phyloP scores from a whole-genome alignment of 208 protist species.

The Leishmania tarentolae region DNA sequence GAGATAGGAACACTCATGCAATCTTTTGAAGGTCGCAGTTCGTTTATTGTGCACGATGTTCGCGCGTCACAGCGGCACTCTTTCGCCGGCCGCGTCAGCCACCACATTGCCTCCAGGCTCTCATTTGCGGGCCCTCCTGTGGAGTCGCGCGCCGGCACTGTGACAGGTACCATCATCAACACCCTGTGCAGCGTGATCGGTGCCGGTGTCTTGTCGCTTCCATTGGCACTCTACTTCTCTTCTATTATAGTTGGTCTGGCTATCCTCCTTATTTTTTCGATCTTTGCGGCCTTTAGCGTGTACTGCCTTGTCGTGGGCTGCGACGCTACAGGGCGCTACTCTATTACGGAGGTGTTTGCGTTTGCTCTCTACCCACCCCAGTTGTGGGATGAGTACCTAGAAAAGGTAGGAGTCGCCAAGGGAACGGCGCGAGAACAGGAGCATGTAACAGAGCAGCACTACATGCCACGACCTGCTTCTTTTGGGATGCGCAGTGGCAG shows the following conservation, averaged over 20 bases:
- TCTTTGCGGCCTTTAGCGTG: slow-evolving; percentile 49
- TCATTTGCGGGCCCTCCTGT: slow-evolving; percentile 42
- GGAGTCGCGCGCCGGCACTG: slow-evolving; percentile 40
- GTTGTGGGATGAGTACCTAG: slow-evolving; percentile 53
- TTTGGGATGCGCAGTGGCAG: background rate
- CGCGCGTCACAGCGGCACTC: slow-evolving; percentile 36
- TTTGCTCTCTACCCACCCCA: slow-evolving; percentile 55
- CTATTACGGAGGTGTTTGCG: slow-evolving; percentile 61
- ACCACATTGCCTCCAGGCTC: slow-evolving; percentile 45
- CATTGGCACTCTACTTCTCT: slow-evolving; percentile 67
- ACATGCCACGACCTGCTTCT: background rate
- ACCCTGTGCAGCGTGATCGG: slow-evolving; percentile 81
- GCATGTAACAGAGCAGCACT: background rate
- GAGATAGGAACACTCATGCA: background rate
- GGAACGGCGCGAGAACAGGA: background rate
- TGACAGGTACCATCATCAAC: slow-evolving; percentile 58
- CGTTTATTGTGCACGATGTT: slow-evolving; percentile 14
- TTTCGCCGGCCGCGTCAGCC: slow-evolving; percentile 50
- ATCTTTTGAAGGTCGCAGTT: background rate
- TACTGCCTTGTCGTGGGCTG: slow-evolving; percentile 61
- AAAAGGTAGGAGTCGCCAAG: slow-evolving; percentile 1
- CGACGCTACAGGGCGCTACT: slow-evolving; percentile 58
- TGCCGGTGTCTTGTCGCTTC: slow-evolving; percentile 68
- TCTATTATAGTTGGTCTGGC: slow-evolving; percentile 45
- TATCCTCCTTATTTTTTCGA: slow-evolving; percentile 40